Evolutionary conservation across 1,284 basidiomycete species (phyloP), one percentile per base, ranked within the genome.

Genomic region (Moesziomyces sp.): DNA sequence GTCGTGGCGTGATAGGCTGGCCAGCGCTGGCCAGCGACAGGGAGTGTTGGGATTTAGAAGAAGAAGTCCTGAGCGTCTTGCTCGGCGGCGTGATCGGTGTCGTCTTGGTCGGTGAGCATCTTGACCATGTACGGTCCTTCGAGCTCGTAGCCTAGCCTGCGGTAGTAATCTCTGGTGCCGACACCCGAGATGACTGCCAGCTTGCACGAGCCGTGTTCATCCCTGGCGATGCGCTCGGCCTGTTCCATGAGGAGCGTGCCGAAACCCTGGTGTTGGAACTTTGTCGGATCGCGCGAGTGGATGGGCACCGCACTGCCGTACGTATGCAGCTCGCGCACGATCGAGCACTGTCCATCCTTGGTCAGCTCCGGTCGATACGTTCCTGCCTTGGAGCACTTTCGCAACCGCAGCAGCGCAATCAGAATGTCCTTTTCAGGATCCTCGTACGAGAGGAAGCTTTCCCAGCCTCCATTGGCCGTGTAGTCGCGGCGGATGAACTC

Each of bases 201-300:
- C 86, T 96, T 96, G 60, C 90, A 86, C 84, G 93, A 97, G 2
- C 93, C 95, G 84, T 99, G 97, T 84, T 99, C 97, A 80, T 98
- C 96, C 70, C 91, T 87, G n/a, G 97, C 94, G 86, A 99, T 99
- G 70, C 94, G 88, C 85, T 99, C 97, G 1, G 97, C 97, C 86
- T 99, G 96, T 85, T 99, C 97, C 97, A 99, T 99, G 64, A 99
- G 86, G 66, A 99, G 84, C 26, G 94, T 98, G 21, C 97, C 97
- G 83, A 99, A 98, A 10, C 97, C 97, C 88, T 93, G 85, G 49
- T 80, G 82, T 63, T 82, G 81, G 52, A 83, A 85, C 69, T 97
- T 97, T 49, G 94, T 97, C 18, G 97, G 97, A 85, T 99, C 96
- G 52, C 97, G 88, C 55, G 93, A 93, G 85, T 99, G 97, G 26